Evolutionary conservation across 352 stramenopile species (phyloP), one percentile per base, ranked within the genome.

Genomic region (Globisporangium parvum): DNA sequence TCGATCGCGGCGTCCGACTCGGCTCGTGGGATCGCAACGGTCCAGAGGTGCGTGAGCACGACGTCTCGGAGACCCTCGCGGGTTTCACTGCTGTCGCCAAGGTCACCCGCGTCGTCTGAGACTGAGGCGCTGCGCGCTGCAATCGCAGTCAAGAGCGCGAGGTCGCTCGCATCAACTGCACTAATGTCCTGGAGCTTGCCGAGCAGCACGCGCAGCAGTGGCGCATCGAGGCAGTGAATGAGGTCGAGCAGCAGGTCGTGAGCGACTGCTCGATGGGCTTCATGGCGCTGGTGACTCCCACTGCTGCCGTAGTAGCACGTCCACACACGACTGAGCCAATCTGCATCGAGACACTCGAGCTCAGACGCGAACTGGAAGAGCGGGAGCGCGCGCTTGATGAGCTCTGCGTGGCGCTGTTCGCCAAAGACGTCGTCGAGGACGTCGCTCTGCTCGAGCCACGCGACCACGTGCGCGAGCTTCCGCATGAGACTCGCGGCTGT

Each of bases 381-480:
- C 1, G 82, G 71, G 0, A 69, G 65, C 0, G 66, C 73, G 6
- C 82, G 64, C 47, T 90, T 90, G 48, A 92, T 63, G 6, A 92
- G 59, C 47, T 92, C 79, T 0, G 77, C 66, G 51, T 92, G 82
- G 35, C 86, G 80, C 23, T 73, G 84, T 17, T 80, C 70, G 2
- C 80, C 79, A 6, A 92, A 77, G 0, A 92, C 53, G 33, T 81
- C 59, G 8, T 74, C 66, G 26, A 88, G 51, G 15, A 92, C 12
- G 18, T 60, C 47, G 26, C 73, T 73, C 6, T 77, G 60, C 12
- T 71, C 56, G 50, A 91, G 72, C 82, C 80, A 90, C 10, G 65
- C 53, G 2, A 79, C 56, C 2, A 85, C 56, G 41, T 65, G 74
- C 21, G 47, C 51, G 15, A 82, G 47, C 3, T 65, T 63, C 10